Evolutionary conservation across 805 yeast species (phyloP).

Genomic region (Saccharomycopsis sp.): DNA sequence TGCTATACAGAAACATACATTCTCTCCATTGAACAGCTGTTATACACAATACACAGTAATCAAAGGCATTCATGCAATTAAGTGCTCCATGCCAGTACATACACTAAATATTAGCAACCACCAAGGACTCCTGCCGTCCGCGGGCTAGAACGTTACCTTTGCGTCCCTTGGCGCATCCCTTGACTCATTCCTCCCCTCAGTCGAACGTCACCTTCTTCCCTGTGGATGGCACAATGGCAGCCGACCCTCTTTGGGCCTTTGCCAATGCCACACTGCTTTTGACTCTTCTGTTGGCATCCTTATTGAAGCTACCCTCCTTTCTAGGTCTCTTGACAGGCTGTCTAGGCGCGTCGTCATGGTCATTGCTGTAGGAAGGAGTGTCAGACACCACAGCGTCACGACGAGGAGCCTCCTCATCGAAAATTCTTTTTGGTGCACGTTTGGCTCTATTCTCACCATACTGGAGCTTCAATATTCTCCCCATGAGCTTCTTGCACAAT

Average conservation of each 20-base stretch:
- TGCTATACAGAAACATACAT: too few species aligned
- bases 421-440: slow-evolving; percentile 43
- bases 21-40: too few species aligned
- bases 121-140: too few species aligned
- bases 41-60: too few species aligned
- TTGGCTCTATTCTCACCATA: slow-evolving; percentile 93
- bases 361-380: slow-evolving; percentile 10
- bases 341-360: slow-evolving; percentile 9
- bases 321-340: slow-evolving; percentile 19
- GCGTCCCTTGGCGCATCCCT: too few species aligned
- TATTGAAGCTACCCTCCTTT: slow-evolving; percentile 18
- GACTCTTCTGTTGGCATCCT: slow-evolving; percentile 39
- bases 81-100: too few species aligned
- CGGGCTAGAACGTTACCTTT: too few species aligned
- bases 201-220: slow-evolving; percentile 82
- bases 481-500: slow-evolving; percentile 55
- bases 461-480: slow-evolving; percentile 77
- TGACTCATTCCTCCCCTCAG: too few species aligned
- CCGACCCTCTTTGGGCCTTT: slow-evolving; percentile 79
- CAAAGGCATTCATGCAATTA: too few species aligned
- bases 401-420: slow-evolving; percentile 23
- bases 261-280: slow-evolving; percentile 85
- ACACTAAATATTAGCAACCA: too few species aligned
- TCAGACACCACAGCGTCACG: background rate
- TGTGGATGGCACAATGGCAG: slow-evolving; percentile 81